Base-by-base conservation (phyloP, 306 rosid genomes). In the Acacia acuminata region DNA sequence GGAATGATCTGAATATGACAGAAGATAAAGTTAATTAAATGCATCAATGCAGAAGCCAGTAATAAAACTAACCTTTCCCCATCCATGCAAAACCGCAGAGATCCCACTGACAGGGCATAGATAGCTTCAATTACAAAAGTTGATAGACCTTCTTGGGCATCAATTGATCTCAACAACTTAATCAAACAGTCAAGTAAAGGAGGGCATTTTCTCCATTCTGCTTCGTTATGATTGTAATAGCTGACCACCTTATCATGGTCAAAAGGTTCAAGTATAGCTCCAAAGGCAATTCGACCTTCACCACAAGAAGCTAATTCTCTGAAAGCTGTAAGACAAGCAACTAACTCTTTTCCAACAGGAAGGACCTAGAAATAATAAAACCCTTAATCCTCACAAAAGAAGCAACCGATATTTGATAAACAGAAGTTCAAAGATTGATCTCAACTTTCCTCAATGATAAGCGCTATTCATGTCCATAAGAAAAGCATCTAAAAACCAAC, bases 301-400 rank as follows among this genome's bases (percentile, higher is more conserved):
- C 60, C 74, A 80, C 90, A 89, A 61, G 90, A 87, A 85, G 94
- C 93, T 77, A 96, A 81, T 73, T 85, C 96, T 85, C 89, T 88
- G 81, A 96, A 91, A 67, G 96, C 90, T 43, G 90, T 58, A 73
- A 96, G 94, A 81, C 96, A 91, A 38, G 96, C 96, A 72, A 91
- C 91, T 85, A 94, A 88, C 89, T 96, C 99, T 82, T 88, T 94
- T 66, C 99, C 99, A 81, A 86, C 89, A 65, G 97, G 98, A 53
- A 96, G 89, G 79, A 90, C 98, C 99, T 96, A 85, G 78, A 84
- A 93, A 85, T 40, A 72, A 75, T 34, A 77, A 10, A 56, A 53
- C 7, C 60, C 60, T 53, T 17, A 78, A 60, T 83, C 64, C 82
- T 77, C 53, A 84, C 32, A 47, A 76, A 67, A 53, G 40, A 72